These are phyloP conservation scores for Pseudocercospora crystallina DNA, from an alignment of 2,329 filamentous ascomycete species.

Conservation along the genomic window DNA sequence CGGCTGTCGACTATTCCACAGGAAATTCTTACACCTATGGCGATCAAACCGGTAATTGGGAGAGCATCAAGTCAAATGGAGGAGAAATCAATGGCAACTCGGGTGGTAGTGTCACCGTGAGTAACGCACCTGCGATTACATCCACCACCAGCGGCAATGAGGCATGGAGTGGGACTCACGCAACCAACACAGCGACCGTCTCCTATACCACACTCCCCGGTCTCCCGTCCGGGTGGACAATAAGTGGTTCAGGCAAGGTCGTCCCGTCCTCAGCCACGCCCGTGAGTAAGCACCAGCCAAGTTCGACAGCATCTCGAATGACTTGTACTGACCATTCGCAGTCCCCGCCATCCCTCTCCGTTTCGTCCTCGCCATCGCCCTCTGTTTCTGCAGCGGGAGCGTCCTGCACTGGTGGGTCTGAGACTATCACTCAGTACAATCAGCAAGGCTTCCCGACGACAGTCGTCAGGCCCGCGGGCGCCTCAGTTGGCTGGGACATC, in stretches of 20 bases:
- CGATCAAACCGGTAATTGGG: slow-evolving; percentile 74
- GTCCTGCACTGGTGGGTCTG: slow-evolving; percentile 44
- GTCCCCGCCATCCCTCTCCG: slow-evolving; percentile 48
- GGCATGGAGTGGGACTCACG: slow-evolving; percentile 63
- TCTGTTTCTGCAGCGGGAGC: slow-evolving; percentile 45
- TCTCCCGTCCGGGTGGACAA: slow-evolving; percentile 78
- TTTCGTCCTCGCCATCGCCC: slow-evolving; percentile 54
- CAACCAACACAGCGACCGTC: slow-evolving; percentile 38
- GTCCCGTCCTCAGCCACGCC: slow-evolving; percentile 68
- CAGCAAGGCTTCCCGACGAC: slow-evolving; percentile 53
- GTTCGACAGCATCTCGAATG: slow-evolving; percentile 30
- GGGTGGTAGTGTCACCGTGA: slow-evolving; percentile 54
- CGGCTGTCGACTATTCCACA: slow-evolving; percentile 88
- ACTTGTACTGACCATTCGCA: slow-evolving; percentile 27
- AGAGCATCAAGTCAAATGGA: slow-evolving; percentile 77
- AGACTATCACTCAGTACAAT: slow-evolving; percentile 49
- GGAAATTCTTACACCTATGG: slow-evolving; percentile 81
- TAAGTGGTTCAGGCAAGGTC: slow-evolving; percentile 75
- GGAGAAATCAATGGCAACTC: slow-evolving; percentile 64
- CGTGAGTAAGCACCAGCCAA: slow-evolving; percentile 57
- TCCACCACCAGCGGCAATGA: slow-evolving; percentile 62
- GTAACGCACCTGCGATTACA: slow-evolving; percentile 61
- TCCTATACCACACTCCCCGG: slow-evolving; percentile 51
- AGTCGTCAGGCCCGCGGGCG: slow-evolving; percentile 40
- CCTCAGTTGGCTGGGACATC: slow-evolving; percentile 46